Base-by-base conservation (phyloP, 1,284 basidiomycete species). In the Gymnopus androsaceus region DNA sequence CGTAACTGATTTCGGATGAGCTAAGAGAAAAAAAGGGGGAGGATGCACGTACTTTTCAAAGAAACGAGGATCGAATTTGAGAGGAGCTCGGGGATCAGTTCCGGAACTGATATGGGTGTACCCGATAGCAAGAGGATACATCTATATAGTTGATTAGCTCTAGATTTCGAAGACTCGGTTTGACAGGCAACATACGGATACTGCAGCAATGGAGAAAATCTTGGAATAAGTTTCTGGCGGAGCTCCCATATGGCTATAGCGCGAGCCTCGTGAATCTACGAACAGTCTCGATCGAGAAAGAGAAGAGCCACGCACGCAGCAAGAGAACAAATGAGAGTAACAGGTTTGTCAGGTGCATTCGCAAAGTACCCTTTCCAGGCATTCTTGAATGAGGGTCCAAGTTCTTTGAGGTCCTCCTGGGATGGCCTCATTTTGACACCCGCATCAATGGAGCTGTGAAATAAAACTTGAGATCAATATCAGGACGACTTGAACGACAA, bases 331-430 rank as follows among this genome's bases (percentile, higher is more conserved):
- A 71, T 54, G 42, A 69, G 63, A 61, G 71, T 64, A 14, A 75
- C 67, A 42, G 75, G 70, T 56, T 75, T 77, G 54, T 77, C 75
- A 3, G 69, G 67, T 14, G 64, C 64, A 42, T 64, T 57, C 34
- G 64, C 61, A 47, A 71, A 77, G 59, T 71, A 74, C 1, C 55
- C 59, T 15, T 75, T 67, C 78, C 78, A 80, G 57, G 69, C 62
- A 23, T 62, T 45, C 27, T 67, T 62, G 54, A 80, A 75, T 0
- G 65, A 66, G 4, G 72, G 67, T 4, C 70, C 74, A 30, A 74
- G 64, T 11, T 71, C 68, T 51, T 66, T 33, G n/a, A 55, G 47
- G 27, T 58, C 57, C n/a, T 51, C 36, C 6, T 28, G 36, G 12
- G 49, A 37, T 3, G 57, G 57, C 15, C 57, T 53, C 48, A 58